Percentiles rank a stretch among this genome's conserved stretches.
Evolutionary conservation across 2,329 filamentous ascomycete species (phyloP).

Genomic region (Fusarium tjaetaba): DNA sequence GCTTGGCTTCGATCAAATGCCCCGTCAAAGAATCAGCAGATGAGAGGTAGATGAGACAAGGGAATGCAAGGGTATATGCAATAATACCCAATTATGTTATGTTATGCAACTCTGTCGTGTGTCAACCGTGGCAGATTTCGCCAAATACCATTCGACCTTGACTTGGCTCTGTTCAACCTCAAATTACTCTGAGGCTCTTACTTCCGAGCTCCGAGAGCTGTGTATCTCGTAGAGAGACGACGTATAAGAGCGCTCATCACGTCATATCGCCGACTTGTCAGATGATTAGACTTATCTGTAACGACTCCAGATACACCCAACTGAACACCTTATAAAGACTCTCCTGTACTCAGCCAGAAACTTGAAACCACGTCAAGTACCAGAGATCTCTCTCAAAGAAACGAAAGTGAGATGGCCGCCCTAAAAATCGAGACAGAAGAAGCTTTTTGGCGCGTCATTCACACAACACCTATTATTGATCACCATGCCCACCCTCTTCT

Average conservation of each 20-base stretch:
- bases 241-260: background rate
- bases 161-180: slow-evolving; percentile 3
- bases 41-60: background rate
- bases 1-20: slow-evolving; percentile 18
- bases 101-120: slow-evolving; percentile 17
- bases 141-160: background rate
- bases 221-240: background rate
- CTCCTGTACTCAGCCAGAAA: background rate
- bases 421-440: slow-evolving; percentile 32
- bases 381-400: background rate
- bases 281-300: background rate
- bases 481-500: slow-evolving; percentile 78
- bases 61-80: slow-evolving; percentile 26
- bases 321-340: slow-evolving; percentile 1
- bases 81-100: slow-evolving; percentile 17
- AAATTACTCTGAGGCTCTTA: background rate
- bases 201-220: background rate
- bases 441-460: slow-evolving; percentile 53
- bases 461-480: slow-evolving; percentile 73
- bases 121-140: slow-evolving; percentile 16
- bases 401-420: slow-evolving; percentile 22
- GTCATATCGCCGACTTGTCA: background rate
- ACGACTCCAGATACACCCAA: background rate
- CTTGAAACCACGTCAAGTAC: background rate
- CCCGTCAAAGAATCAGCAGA: slow-evolving; percentile 17